These are phyloP conservation scores for Eleusine indica DNA, from an alignment of 176 grass and related monocot species.

Conservation along the genomic window DNA sequence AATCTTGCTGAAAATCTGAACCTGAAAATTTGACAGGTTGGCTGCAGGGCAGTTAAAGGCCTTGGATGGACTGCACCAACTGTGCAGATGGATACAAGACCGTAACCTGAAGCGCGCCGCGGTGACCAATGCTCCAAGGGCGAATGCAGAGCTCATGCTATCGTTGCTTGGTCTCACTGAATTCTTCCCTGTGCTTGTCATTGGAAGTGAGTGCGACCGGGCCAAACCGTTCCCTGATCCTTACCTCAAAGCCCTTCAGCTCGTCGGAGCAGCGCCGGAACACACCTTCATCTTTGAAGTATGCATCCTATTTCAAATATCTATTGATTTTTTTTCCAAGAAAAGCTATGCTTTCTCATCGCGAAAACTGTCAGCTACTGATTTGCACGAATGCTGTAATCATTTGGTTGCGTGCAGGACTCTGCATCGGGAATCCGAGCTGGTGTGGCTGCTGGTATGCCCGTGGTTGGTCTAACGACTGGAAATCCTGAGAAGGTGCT, in stretches of 20 bases:
- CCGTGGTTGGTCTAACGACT: constrained; percentile 61
- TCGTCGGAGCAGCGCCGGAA: constrained; percentile 54
- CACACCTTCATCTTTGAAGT: constrained; percentile 91
- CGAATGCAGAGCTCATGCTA: constrained; percentile 71
- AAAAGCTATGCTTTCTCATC: no score
- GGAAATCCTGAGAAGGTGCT: constrained; percentile 74
- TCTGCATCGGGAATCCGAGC: constrained; percentile 74
- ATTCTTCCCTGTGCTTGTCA: constrained; percentile 71
- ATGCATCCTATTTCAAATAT: background rate
- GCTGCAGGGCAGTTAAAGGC: constrained; percentile 53
- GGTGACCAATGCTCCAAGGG: constrained; percentile 75
- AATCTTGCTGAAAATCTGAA: constrained; percentile 26
- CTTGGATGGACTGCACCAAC: constrained; percentile 54
- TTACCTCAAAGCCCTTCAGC: constrained; percentile 73
- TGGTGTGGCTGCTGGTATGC: constrained; percentile 72
- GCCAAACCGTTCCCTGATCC: constrained; percentile 81
- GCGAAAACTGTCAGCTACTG: background rate
- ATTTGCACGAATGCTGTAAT: background rate
- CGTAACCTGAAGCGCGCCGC: constrained; percentile 63
- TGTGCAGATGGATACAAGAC: constrained; percentile 64
- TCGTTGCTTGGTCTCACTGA: constrained; percentile 62
- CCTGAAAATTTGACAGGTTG: constrained; percentile 46
- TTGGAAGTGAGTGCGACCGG: constrained; percentile 68
- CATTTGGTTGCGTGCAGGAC: constrained; percentile 44
- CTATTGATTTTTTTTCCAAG: background rate